Base-by-base conservation (phyloP, 1,139 yeast species). In the Citeromyces siamensis region DNA sequence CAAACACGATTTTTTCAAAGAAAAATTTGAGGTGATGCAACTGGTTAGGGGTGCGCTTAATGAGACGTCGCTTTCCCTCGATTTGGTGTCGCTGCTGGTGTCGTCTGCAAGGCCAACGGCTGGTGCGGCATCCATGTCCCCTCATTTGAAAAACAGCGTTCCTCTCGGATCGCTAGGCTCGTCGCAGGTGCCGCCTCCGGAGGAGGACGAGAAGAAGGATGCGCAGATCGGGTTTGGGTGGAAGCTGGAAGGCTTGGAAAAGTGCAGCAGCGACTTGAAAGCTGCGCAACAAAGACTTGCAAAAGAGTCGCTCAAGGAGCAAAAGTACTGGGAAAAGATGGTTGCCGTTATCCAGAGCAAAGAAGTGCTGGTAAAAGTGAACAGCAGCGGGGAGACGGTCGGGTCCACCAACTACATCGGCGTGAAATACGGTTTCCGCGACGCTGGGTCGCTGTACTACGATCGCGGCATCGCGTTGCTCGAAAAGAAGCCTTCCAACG, bases 361-460 rank as follows among this genome's bases (percentile, higher is more conserved):
- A 35, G 96, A 86, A 49, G 79, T 81, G 1, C 59, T 88, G 13
- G 79, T 79, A 50, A 82, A 82, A 48, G 66, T 79, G 9, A 53
- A 77, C 52, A 46, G 64, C 34, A 10, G 56, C 51, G 32, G 42
- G 27, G 74, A 74, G 29, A 58, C 67, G 34, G 47, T 44, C 36
- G 62, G 21, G 13, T n/a, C 32, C 19, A 33, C 44, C 8, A 40
- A 42, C 37, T 63, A 68, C 14, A 63, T 88, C 33, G 94, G 88
- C 2, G 80, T 88, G 27, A 84, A 83, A 49, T 88, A 82, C 51
- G 97, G 97, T 0, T 90, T 74, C 56, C 90, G 82, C 7, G 96
- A 86, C 53, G 76, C 94, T 0, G 98, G 97, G 0, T 83, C 95
- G 1, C 71, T 66, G 26, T 83, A 72, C 48, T 64, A 54, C 44